Conservation (phyloP, 2,329 filamentous ascomycete species). For the Talaromyces marneffei region DNA sequence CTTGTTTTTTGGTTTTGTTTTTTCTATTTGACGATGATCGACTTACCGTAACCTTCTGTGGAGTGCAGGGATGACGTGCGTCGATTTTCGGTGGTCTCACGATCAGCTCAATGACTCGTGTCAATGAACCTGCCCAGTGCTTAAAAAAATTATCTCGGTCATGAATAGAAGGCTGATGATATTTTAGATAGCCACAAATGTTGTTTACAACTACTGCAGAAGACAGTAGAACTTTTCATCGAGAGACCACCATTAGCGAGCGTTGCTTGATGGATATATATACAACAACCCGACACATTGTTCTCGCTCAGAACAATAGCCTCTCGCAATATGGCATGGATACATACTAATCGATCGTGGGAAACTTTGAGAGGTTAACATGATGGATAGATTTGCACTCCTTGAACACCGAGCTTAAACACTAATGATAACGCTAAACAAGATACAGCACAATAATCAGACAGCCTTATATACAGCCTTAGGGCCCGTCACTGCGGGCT, state of each 20-base stretch:
- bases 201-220: too few species aligned
- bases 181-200: too few species aligned
- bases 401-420: conserved; percentile 3
- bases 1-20: background rate
- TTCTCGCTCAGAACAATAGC: too few species aligned
- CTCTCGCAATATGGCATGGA: too few species aligned
- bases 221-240: too few species aligned
- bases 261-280: background rate
- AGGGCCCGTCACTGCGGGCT: background rate
- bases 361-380: background rate
- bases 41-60: background rate
- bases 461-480: background rate
- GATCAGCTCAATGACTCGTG: background rate
- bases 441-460: too few species aligned
- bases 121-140: background rate
- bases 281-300: background rate
- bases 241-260: background rate
- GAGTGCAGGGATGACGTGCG: background rate
- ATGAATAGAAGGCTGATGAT: too few species aligned
- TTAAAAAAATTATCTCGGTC: too few species aligned
- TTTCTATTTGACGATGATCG: background rate
- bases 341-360: background rate
- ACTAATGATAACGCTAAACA: background rate
- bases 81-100: background rate
- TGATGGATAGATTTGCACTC: background rate